These are phyloP conservation scores for Torulaspora maleeae DNA, from an alignment of 805 yeast species.

Conservation along the genomic window DNA sequence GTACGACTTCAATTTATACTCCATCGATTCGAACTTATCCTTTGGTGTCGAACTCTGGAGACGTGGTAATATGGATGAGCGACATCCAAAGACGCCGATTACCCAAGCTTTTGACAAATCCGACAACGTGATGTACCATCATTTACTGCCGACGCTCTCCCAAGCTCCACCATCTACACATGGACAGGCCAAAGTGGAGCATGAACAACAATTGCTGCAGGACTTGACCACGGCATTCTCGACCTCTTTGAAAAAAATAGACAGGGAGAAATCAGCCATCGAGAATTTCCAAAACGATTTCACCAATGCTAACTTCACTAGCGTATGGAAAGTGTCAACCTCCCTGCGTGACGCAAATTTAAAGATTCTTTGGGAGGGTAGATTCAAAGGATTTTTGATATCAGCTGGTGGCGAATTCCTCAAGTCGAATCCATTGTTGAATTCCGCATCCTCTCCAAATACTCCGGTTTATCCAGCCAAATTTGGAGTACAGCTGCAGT, in stretches of 20 bases:
- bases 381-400: slow-evolving; percentile 70
- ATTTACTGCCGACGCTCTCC: slow-evolving; percentile 12
- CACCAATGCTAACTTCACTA: slow-evolving; percentile 52
- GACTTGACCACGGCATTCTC: slow-evolving; percentile 31
- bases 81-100: slow-evolving; percentile 7
- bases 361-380: slow-evolving; percentile 82
- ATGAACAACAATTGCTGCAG: slow-evolving; percentile 22
- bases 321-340: slow-evolving; percentile 70
- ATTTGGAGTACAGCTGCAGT: slow-evolving; percentile 33
- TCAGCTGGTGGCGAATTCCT: slow-evolving; percentile 62
- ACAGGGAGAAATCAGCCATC: slow-evolving; percentile 41
- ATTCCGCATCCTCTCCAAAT: background rate
- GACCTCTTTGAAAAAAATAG: slow-evolving; percentile 32
- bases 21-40: slow-evolving; percentile 81
- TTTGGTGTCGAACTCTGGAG: slow-evolving; percentile 85
- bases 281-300: slow-evolving; percentile 49
- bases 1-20: slow-evolving; percentile 85
- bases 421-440: slow-evolving; percentile 4
- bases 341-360: slow-evolving; percentile 58
- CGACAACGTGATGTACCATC: slow-evolving; percentile 19
- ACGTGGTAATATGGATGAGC: slow-evolving; percentile 27
- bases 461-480: slow-evolving; percentile 18
- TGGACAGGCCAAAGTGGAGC: slow-evolving; percentile 3
- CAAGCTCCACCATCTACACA: background rate
- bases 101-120: slow-evolving; percentile 1